Conservation (phyloP, 129 eudicot genomes). For the Escallonia herrerae region DNA sequence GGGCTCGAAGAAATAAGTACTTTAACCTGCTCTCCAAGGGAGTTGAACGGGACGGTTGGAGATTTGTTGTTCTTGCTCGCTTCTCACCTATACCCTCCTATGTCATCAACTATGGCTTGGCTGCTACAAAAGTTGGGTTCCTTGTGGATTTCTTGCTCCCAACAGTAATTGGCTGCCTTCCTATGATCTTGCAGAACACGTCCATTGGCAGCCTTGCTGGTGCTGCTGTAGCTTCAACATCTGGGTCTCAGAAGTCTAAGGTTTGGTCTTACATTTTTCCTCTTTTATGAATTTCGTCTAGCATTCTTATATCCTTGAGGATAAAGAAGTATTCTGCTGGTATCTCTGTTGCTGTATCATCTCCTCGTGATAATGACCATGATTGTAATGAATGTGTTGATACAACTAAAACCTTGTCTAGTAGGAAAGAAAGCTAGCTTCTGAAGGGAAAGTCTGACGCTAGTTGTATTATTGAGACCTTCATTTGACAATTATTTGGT, state of each 20-base stretch:
- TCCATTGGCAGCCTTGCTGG: slow-evolving; percentile 95
- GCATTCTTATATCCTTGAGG: slow-evolving; percentile 75
- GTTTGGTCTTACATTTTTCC: slow-evolving; percentile 85
- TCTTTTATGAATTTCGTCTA: slow-evolving; percentile 62
- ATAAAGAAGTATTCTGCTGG: slow-evolving; percentile 60
- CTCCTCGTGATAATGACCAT: not conserved
- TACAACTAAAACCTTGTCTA: slow-evolving; percentile 8
- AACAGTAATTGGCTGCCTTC: slow-evolving; percentile 82
- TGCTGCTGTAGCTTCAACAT: slow-evolving; percentile 79
- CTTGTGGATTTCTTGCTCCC: slow-evolving; percentile 77
- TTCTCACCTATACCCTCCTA: slow-evolving; percentile 96
- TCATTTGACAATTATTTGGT: too few species aligned
- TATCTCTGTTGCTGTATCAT: slow-evolving; percentile 17
- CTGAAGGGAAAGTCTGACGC: too few species aligned
- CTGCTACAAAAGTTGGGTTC: slow-evolving; percentile 76
- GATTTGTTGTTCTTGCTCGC: slow-evolving; percentile 89
- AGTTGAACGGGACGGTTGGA: slow-evolving; percentile 93
- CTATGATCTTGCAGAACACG: slow-evolving; percentile 94
- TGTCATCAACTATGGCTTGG: slow-evolving; percentile 79
- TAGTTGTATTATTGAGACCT: too few species aligned
- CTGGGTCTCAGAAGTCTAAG: slow-evolving; percentile 54
- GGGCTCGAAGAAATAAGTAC: slow-evolving; percentile 73
- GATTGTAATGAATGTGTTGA: not conserved
- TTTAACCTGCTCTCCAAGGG: slow-evolving; percentile 71
- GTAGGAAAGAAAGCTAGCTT: too few species aligned